Evolutionary conservation across 2,329 filamentous ascomycete species (phyloP), one percentile per base, ranked within the genome.

Genomic region (Dryadomyces quercivorus): DNA sequence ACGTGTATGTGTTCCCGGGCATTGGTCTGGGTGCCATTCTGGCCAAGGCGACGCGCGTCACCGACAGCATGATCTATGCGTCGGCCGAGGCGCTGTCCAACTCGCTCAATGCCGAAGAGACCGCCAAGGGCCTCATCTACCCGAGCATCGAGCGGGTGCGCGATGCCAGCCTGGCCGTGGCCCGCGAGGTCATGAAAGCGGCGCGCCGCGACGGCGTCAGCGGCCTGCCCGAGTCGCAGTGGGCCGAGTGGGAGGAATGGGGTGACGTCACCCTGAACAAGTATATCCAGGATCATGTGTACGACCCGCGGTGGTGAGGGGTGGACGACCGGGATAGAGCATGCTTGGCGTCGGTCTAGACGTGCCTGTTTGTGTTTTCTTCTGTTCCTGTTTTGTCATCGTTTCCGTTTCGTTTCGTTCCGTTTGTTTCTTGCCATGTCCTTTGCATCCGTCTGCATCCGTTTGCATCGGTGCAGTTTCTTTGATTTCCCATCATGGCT

Each of bases 51-150:
- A 84, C 87, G 60, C 83, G 83, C 62, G 78, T 97, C 61, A 97
- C 92, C 5, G 88, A 96, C 68, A 82, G 85, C 69, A 98, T 98
- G 93, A 90, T 98, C 65, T 97, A 97, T 73, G 90, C 87, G 51
- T 92, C 91, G 36, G 93, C 89, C 31, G 84, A 85, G 44, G 85
- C 89, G 5, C 80, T 97, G 20, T 81, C 88, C 16, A 82, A 82
- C 56, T 84, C 86, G 38, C 78, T 98, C 58, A 90, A 85, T 59
- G 76, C 82, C 43, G 85, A 93, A 58, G 93, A 98, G 74, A 75
- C 89, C 63, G 81, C 85, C 55, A 81, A 84, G 67, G 88, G 89
- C 54, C 84, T 94, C 67, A 84, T 97, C 65, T 97, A 98, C 74
- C 93, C 89, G 13, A 82, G 85, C 66, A 88, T 98, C 65, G 84